Evolutionary conservation across 352 stramenopile genomes (phyloP).

Genomic region (Pythium folliculosum): DNA sequence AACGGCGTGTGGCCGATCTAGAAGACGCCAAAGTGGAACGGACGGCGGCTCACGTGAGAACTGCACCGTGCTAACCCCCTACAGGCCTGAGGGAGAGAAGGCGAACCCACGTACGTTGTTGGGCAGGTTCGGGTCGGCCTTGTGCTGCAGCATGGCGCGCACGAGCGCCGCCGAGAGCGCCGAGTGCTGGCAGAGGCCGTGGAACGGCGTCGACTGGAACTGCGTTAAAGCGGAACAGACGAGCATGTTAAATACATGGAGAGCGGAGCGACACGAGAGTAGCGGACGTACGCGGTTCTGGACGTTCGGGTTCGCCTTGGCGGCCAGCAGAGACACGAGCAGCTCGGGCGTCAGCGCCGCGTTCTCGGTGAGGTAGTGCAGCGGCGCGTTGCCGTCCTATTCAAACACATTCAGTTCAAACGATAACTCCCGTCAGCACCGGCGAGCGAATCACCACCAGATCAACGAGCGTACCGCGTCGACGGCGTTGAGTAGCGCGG

Average conservation of each 20-base stretch:
- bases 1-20: slow-evolving; percentile 79
- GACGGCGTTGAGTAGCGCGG: slow-evolving; percentile 37
- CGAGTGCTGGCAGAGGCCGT: slow-evolving; percentile 76
- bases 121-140: slow-evolving; percentile 68
- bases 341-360: slow-evolving; percentile 34
- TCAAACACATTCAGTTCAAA: background rate
- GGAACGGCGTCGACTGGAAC: slow-evolving; percentile 75
- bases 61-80: too few relatives aligned
- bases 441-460: too few relatives aligned
- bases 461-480: slow-evolving; percentile 38
- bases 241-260: too few relatives aligned
- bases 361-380: slow-evolving; percentile 72
- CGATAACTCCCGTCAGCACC: background rate
- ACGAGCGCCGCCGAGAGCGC: slow-evolving; percentile 47
- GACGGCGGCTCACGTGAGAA: background rate
- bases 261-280: too few relatives aligned
- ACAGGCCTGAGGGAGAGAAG: background rate
- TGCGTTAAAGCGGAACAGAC: too few relatives aligned
- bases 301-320: slow-evolving; percentile 53
- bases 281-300: slow-evolving; percentile 73
- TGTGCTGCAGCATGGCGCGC: slow-evolving; percentile 46
- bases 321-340: slow-evolving; percentile 43
- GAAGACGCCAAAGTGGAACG: background rate
- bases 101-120: slow-evolving; percentile 57
- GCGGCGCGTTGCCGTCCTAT: slow-evolving; percentile 63